phyloP scores from a whole-genome alignment of 768 basidiomycete genomes.

The Xerocomus brunneocitrinus region DNA sequence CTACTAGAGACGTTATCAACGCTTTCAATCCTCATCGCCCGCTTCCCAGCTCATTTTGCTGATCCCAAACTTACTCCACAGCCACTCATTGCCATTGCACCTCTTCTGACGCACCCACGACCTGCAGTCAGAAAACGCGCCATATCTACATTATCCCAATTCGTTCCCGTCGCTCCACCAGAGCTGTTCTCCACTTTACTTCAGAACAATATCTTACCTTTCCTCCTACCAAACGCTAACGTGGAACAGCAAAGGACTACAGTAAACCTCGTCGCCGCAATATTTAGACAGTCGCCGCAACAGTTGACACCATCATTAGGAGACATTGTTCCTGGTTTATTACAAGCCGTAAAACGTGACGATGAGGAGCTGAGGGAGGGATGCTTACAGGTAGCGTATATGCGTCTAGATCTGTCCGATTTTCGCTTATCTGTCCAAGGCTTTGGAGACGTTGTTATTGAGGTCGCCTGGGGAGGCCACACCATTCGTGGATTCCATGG shows the following conservation, averaged over 20 bases:
- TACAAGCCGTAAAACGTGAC: slow-evolving; percentile 64
- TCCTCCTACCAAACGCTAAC: slow-evolving; percentile 46
- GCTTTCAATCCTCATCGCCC: slow-evolving; percentile 81
- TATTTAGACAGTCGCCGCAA: slow-evolving; percentile 68
- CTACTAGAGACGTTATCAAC: slow-evolving; percentile 81
- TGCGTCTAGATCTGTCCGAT: not conserved
- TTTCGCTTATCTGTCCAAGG: slow-evolving; percentile 33
- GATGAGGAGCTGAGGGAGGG: slow-evolving; percentile 85
- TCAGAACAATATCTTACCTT: slow-evolving; percentile 54
- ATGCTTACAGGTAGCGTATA: slow-evolving; percentile 57
- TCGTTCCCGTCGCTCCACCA: slow-evolving; percentile 68
- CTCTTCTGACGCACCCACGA: slow-evolving; percentile 67
- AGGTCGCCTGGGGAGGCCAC: slow-evolving; percentile 81
- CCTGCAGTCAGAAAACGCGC: slow-evolving; percentile 91
- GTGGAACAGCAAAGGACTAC: slow-evolving; percentile 74
- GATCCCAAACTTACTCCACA: slow-evolving; percentile 48
- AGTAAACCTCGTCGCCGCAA: slow-evolving; percentile 72
- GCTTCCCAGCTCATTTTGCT: slow-evolving; percentile 70
- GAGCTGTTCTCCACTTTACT: slow-evolving; percentile 61
- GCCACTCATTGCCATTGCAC: slow-evolving; percentile 65
- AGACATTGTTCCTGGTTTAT: slow-evolving; percentile 64
- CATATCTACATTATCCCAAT: slow-evolving; percentile 80
- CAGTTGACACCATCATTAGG: slow-evolving; percentile 58
- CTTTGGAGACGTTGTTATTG: slow-evolving; percentile 80
- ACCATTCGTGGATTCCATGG: slow-evolving; percentile 62